Percentiles rank a stretch among this genome's conserved stretches.
These are phyloP conservation scores for Flagelloscypha sp. DNA, from an alignment of 768 basidiomycete species.

Conservation along the genomic window DNA sequence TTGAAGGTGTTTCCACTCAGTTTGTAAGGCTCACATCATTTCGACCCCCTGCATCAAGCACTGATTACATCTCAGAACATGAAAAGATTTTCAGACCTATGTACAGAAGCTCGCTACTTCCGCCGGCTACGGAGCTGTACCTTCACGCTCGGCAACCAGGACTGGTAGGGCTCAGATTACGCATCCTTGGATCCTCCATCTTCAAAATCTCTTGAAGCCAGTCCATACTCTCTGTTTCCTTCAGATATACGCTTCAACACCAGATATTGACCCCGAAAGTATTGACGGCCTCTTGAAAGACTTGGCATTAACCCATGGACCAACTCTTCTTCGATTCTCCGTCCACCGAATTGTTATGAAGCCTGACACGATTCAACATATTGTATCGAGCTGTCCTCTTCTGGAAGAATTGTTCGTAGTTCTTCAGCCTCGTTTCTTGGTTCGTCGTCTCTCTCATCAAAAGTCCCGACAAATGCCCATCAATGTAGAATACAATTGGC, in stretches of 20 bases:
- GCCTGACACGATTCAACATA: slow-evolving; percentile 36
- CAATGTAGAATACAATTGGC: slow-evolving; percentile 30
- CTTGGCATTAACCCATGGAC: slow-evolving; percentile 43
- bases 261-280: slow-evolving; percentile 28
- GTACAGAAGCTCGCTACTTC: slow-evolving; percentile 28
- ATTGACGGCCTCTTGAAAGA: slow-evolving; percentile 42
- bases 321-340: slow-evolving; percentile 46
- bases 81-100: slow-evolving; percentile 31
- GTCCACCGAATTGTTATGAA: slow-evolving; percentile 56
- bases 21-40: slow-evolving; percentile 37
- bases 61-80: slow-evolving; percentile 43
- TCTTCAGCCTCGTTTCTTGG: slow-evolving; percentile 37
- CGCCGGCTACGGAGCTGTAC: slow-evolving; percentile 47
- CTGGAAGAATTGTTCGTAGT: slow-evolving; percentile 63
- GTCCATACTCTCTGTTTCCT: too few relatives aligned
- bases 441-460: slow-evolving; percentile 17
- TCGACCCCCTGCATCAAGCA: neutral
- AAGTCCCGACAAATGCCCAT: neutral
- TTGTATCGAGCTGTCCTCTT: slow-evolving; percentile 45
- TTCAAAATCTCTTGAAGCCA: slow-evolving; percentile 35
- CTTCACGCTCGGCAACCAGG: too few relatives aligned
- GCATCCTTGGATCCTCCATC: slow-evolving; percentile 43
- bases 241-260: slow-evolving; percentile 51
- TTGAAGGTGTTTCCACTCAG: slow-evolving; percentile 54
- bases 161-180: too few relatives aligned